Evolutionary conservation across 2,329 filamentous ascomycete genomes (phyloP), one percentile per base, ranked within the genome.

Genomic region (Sphaerulina musiva): DNA sequence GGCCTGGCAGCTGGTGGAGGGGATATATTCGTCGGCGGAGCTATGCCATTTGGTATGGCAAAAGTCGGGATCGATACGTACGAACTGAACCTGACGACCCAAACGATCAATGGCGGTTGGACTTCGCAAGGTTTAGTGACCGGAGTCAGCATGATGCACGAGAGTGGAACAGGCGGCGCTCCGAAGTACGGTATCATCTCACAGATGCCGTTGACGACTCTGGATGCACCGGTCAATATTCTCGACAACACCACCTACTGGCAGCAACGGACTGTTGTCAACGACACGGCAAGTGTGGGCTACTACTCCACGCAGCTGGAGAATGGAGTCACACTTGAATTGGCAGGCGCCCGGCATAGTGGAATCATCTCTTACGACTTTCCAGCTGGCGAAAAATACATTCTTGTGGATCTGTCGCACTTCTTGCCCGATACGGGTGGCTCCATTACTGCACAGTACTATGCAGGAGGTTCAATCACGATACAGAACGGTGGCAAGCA

Each of bases 121-220:
- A 65, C 64, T 11, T 66, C 67, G 2, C 48, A 65, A 46, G 67
- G 68, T 10, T 59, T 63, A 2, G 65, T 59, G n/a, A 59, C 57
- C 7, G 57, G 57, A 9, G 54, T 64, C 23, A 54, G 48, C 36
- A 74, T 85, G 77, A 79, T 85, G 62, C 83, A 85, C 59, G 82
- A 85, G 64, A 80, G 78, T 56, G 83, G 83, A 2, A 87, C 83
- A 0, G 84, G 84, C 6, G 84, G 84, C 1, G 82, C 81, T 1
- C 82, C 84, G 1, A 87, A 86, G 66, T 87, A 87, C 56, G 84
- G 84, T 4, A 81, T 85, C 1, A 73, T 82, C 23, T 76, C 75
- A 0, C 77, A 73, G 51, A 84, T 68, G 75, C 75, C 57, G 61
- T 67, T 61, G 60, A 76, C 23, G 76, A 84, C 57, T 59, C 73